A percentile compares a stretch with the other conserved stretches of the same genome.
Conservation (phyloP, 1,139 yeast species). For the Pichia sp. region DNA sequence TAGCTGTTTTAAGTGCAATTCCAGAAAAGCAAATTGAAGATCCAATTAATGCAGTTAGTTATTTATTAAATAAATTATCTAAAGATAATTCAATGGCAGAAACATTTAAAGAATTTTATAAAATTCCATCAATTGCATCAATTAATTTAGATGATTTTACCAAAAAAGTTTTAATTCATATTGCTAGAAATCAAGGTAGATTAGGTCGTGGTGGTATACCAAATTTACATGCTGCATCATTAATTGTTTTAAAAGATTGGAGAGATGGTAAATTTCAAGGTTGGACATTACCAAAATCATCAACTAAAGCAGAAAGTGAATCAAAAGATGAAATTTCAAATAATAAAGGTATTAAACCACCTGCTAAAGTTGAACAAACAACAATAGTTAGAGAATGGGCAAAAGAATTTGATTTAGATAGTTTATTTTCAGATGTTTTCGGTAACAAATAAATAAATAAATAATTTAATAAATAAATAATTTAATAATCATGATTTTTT, state of each 20-base stretch:
- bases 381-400: conserved; percentile 89
- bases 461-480: too few relatives aligned
- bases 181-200: conserved; percentile 90
- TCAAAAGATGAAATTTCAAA: conserved; percentile 27
- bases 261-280: conserved; percentile 92
- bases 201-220: conserved; percentile 92
- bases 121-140: conserved; percentile 74
- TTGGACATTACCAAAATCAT: conserved; percentile 79
- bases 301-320: conserved; percentile 26
- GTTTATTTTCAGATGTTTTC: conserved; percentile 45
- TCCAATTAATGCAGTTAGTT: conserved; percentile 75
- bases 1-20: conserved; percentile 80
- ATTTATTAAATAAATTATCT: conserved; percentile 69
- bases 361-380: conserved; percentile 59
- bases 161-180: conserved; percentile 82
- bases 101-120: conserved; percentile 64
- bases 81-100: conserved; percentile 70
- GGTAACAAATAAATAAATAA: conserved; percentile 9
- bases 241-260: conserved; percentile 86
- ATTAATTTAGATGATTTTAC: conserved; percentile 55
- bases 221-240: conserved; percentile 78
- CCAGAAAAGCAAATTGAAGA: conserved; percentile 85
- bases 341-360: conserved; percentile 27
- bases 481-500: too few relatives aligned
- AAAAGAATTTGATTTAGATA: conserved; percentile 86